phyloP scores from a whole-genome alignment of 2,329 filamentous ascomycete species.

The Nemania abortiva region DNA sequence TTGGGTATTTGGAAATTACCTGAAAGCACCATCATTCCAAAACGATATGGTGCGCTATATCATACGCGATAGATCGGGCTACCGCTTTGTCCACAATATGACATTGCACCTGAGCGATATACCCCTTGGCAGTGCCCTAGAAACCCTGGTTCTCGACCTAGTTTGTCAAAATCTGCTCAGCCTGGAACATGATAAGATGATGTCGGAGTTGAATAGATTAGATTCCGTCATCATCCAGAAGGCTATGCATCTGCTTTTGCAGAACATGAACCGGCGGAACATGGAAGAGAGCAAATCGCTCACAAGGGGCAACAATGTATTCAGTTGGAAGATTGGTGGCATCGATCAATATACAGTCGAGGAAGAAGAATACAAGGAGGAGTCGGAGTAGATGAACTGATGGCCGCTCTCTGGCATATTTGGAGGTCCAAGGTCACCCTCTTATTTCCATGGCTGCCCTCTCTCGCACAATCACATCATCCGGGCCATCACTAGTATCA shows the following conservation, averaged over 20 bases:
- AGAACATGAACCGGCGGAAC: neutral
- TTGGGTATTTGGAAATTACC: conserved; percentile 9
- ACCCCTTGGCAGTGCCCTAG: neutral
- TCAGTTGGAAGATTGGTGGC: neutral
- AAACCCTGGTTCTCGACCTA: neutral
- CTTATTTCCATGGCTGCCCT: neutral
- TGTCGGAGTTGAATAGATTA: neutral
- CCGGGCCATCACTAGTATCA: neutral
- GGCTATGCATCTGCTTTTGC: neutral
- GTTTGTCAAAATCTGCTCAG: neutral
- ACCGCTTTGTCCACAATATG: too few species aligned
- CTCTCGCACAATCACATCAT: neutral
- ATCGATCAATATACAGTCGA: neutral
- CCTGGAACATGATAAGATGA: neutral
- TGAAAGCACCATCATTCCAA: conserved; percentile 28
- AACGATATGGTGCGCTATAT: conserved; percentile 19
- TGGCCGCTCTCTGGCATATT: neutral
- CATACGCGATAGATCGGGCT: neutral
- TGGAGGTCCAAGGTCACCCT: neutral
- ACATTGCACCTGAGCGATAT: too few species aligned
- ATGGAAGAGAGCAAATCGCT: neutral
- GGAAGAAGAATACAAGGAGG: neutral
- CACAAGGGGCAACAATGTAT: neutral
- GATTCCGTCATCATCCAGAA: neutral
- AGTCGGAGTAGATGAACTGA: neutral